Base-by-base conservation (phyloP, 768 basidiomycete genomes). In the Kwoniella sp. region DNA sequence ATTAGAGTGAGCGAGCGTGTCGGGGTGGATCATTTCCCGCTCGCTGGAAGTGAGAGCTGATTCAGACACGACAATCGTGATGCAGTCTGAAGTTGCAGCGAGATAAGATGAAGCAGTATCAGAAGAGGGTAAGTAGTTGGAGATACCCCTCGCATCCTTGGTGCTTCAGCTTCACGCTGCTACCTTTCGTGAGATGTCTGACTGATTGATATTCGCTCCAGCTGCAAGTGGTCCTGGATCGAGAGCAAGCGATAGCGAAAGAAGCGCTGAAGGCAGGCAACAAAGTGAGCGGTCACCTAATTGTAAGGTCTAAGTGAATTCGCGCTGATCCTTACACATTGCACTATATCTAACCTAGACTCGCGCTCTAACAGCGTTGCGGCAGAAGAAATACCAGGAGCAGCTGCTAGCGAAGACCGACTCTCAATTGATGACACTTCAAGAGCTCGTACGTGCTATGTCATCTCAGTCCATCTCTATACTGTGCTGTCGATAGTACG, bases 21-120 rank as follows among this genome's bases (percentile, higher is more conserved):
- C 60, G 22, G 11, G 50, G 22, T 23, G 50, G 11, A 51, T 51
- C 23, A 8, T 8, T 23, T 51, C 11, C 8, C 7, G 20, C n/a
- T 28, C 9, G 25, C 4, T 69, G 58, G n/a, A n/a, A n/a, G n/a
- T n/a, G n/a, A 79, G 28, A 59, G 57, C 73, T 70, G 73, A 28
- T 47, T 17, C 45, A 23, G 66, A 59, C 57, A 76, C n/a, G n/a
- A n/a, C n/a, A n/a, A n/a, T n/a, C n/a, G n/a, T n/a, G n/a, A 30
- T 80, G 0, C 37, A 97, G 95, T 78, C 86, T 99, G 71, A 98
- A 99, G 82, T 81, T 96, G 52, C 96, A 99, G 80, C 86, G 96
- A 34, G 96, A 99, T 82, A 97, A 94, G 81, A 83, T 99, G 67
- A 90, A 86, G 79, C 91, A 94, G 79, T 99, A 98, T 77, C 96